Conservation (phyloP, 2,329 filamentous ascomycete genomes). For the Penicillium freii region DNA sequence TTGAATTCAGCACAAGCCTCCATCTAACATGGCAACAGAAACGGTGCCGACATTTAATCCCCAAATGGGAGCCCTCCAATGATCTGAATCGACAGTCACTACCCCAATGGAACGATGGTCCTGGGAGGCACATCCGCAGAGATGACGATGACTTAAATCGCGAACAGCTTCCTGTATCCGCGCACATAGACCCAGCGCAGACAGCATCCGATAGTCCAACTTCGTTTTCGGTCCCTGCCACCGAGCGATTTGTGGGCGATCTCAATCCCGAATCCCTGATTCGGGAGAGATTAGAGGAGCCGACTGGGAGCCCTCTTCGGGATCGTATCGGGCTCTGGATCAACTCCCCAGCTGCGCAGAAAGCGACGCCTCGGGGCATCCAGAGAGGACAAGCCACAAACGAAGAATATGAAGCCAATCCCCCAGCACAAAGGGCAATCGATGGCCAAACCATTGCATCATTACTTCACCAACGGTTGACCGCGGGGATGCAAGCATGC, state of each 20-base stretch:
- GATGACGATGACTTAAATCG: not conserved
- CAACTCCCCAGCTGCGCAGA: slow-evolving; percentile 20
- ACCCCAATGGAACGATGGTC: not conserved
- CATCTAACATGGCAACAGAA: slow-evolving; percentile 23
- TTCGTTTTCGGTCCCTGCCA: slow-evolving; percentile 12
- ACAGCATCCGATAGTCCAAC: slow-evolving; percentile 6
- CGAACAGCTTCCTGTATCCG: not conserved
- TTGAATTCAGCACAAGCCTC: not conserved
- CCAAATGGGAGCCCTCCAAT: slow-evolving; percentile 11
- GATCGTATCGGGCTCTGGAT: slow-evolving; percentile 37
- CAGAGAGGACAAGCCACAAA: not conserved
- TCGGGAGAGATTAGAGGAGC: slow-evolving; percentile 31
- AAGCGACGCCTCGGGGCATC: slow-evolving; percentile 5
- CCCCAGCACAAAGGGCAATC: not conserved
- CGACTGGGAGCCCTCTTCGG: slow-evolving; percentile 25
- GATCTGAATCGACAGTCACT: not conserved
- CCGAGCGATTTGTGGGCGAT: slow-evolving; percentile 42
- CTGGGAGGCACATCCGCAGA: not conserved
- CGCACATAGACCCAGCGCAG: not conserved
- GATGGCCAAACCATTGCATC: slow-evolving; percentile 13
- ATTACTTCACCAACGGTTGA: slow-evolving; percentile 26
- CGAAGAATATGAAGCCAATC: not conserved
- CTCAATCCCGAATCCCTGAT: slow-evolving; percentile 44
- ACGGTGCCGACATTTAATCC: slow-evolving; percentile 32
- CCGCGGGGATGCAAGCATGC: slow-evolving; percentile 28